Base-by-base conservation (phyloP, 2,329 filamentous ascomycete genomes). In the Cladobotryum mycophilum region DNA sequence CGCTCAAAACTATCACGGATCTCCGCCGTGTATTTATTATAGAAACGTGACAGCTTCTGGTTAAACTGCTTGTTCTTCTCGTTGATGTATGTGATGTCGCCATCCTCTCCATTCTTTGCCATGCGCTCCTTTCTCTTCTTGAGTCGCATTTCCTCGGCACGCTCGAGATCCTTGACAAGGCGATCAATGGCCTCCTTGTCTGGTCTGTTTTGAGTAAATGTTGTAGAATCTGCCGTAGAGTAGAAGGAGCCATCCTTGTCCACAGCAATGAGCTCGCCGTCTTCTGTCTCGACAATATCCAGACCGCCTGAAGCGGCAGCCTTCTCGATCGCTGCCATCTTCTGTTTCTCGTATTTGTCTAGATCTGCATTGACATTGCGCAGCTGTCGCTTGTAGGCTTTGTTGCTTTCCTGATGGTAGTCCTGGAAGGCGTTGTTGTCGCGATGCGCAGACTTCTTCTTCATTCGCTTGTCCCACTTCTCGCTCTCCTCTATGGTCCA, bases 11-110 rank as follows among this genome's bases (percentile, higher is more conserved):
- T 96, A 65, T 99, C 93, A 65, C 93, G 79, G 61, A 99, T 97
- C 68, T 99, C 93, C 33, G 88, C 84, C 42, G 93, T 99, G 70
- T 99, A 99, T 76, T 96, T 95, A 74, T 99, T 93, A 72, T 99
- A 99, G 74, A 97, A 99, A 58, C 93, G 79, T 48, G 86, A 78
- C 69, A 99, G 76, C 75, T 99, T 97, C 75, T 95, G 85, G 82
- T 99, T 99, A 76, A 99, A 99, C 78, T 96, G 90, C 78, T 97
- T 97, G 78, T 99, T 99, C 85, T 99, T 96, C 73, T 96, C 90
- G 73, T 99, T 99, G 80, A 99, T 99, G 71, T 96, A 97, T 7
- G 92, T 97, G 61, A 97, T 88, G 69, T 99, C 93, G 25, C 83
- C 86, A 44, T 91, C 88, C 56, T 95, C 90, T 52, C 91, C 89